A percentile compares a stretch with the other conserved stretches of the same genome.
phyloP scores from a whole-genome alignment of 176 grass and related monocot genomes.

The Dactylis glomerata region DNA sequence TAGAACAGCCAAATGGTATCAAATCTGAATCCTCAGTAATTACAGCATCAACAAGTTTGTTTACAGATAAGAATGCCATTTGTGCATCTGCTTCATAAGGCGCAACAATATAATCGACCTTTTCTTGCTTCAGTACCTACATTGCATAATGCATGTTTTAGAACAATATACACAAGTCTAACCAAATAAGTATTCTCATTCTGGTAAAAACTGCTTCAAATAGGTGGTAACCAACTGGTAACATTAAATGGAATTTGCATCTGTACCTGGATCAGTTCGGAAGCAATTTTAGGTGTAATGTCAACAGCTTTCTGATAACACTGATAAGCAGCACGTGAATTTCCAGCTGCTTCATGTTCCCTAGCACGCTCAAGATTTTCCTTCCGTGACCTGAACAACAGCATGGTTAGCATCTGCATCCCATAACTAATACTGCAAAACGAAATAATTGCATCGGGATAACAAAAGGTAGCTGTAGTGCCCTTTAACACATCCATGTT shows the following conservation, averaged over 20 bases:
- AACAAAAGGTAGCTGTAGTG: not conserved
- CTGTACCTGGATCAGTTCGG: constrained; percentile 75
- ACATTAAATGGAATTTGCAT: constrained; percentile 13
- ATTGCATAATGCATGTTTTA: constrained; percentile 20
- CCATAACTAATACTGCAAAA: not conserved
- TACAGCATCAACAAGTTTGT: constrained; percentile 94
- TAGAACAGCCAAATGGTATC: constrained; percentile 98
- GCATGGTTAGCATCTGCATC: constrained; percentile 12
- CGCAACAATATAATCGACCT: constrained; percentile 91
- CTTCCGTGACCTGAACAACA: constrained; percentile 57
- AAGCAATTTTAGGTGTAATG: constrained; percentile 89
- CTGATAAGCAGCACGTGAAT: constrained; percentile 79
- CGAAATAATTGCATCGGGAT: not conserved
- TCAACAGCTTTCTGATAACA: constrained; percentile 99
- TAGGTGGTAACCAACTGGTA: not conserved
- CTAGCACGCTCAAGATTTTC: constrained; percentile 89
- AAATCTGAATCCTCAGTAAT: constrained; percentile 96
- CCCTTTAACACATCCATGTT: not conserved
- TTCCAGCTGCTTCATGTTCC: constrained; percentile 87
- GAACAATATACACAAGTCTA: constrained; percentile 7
- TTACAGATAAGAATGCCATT: constrained; percentile 92
- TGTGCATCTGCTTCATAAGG: constrained; percentile 99
- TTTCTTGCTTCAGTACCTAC: constrained; percentile 86
- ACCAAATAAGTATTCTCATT: not conserved
- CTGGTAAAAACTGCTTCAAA: not conserved